Conservation (phyloP, 768 basidiomycete species). For the Suillus plorans region DNA sequence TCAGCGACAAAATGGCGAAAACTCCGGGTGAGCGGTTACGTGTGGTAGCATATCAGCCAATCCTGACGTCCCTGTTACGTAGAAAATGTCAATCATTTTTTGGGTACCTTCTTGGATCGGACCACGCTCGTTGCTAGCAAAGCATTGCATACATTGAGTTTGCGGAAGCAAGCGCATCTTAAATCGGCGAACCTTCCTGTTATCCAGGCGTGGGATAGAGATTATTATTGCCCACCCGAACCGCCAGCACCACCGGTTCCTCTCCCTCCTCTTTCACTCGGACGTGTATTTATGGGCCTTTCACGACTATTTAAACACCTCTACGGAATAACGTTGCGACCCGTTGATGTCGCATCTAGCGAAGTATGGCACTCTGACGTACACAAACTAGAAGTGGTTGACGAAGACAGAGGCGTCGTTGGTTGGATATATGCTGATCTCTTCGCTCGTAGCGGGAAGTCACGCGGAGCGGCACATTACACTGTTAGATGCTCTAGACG, state of each 20-base stretch:
- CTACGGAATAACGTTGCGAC: conserved; percentile 83
- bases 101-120: conserved; percentile 77
- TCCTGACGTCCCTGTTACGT: conserved; percentile 6
- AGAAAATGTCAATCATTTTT: conserved; percentile 88
- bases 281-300: conserved; percentile 91
- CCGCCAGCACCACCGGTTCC: conserved; percentile 73
- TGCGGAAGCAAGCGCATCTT: conserved; percentile 76
- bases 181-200: conserved; percentile 53
- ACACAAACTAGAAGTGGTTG: conserved; percentile 89
- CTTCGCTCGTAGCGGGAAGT: conserved; percentile 81
- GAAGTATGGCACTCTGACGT: conserved; percentile 91
- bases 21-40: conserved; percentile 63
- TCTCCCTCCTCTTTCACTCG: conserved; percentile 76
- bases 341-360: conserved; percentile 63
- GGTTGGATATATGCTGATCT: conserved; percentile 97
- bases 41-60: neutral
- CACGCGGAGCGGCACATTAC: conserved; percentile 93
- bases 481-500: conserved; percentile 94
- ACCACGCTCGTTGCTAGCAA: conserved; percentile 74
- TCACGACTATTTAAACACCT: conserved; percentile 83
- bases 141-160: conserved; percentile 66
- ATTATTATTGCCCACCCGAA: conserved; percentile 86
- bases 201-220: conserved; percentile 96
- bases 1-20: conserved; percentile 97
- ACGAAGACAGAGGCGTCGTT: conserved; percentile 81